Evolutionary conservation across 345 rosid species (phyloP).

Genomic region (Heritiera littoralis): DNA sequence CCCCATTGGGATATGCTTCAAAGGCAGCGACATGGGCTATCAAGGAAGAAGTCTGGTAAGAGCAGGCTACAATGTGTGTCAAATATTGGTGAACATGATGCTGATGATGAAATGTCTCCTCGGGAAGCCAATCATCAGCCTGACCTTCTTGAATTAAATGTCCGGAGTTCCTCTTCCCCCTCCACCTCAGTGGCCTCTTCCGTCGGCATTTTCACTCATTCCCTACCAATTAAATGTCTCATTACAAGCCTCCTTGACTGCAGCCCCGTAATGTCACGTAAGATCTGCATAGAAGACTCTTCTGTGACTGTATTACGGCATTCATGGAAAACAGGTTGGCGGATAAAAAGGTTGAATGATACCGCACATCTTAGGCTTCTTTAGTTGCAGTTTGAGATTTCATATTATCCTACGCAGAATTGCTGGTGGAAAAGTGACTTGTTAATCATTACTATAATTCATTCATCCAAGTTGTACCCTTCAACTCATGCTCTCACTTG

Average conservation of each 20-base stretch:
- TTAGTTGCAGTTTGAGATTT: conserved; percentile 33
- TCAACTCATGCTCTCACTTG: conserved; percentile 6
- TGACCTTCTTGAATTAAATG: conserved; percentile 44
- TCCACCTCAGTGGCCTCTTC: conserved; percentile 42
- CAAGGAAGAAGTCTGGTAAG: conserved; percentile 85
- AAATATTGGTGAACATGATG: conserved; percentile 63
- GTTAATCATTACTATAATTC: conserved; percentile 13
- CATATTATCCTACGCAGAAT: conserved; percentile 1
- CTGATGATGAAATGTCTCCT: conserved; percentile 66
- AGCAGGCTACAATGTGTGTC: conserved; percentile 85
- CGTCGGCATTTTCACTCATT: conserved; percentile 79
- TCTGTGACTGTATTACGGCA: conserved; percentile 84
- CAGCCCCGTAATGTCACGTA: conserved; percentile 70
- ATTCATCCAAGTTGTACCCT: conserved; percentile 23
- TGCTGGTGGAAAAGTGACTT: conserved; percentile 15
- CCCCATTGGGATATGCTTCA: conserved; percentile 62
- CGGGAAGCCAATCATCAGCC: conserved; percentile 49
- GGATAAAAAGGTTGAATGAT: conserved; percentile 84
- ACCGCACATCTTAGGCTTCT: conserved; percentile 87
- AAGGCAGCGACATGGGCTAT: conserved; percentile 59
- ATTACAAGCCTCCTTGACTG: conserved; percentile 80
- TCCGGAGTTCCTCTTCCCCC: conserved; percentile 53
- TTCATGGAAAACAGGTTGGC: conserved; percentile 90
- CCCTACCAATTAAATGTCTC: conserved; percentile 83
- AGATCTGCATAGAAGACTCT: conserved; percentile 84